Conservation (phyloP, 2,329 filamentous ascomycete genomes). For the Aureobasidium zeae region DNA sequence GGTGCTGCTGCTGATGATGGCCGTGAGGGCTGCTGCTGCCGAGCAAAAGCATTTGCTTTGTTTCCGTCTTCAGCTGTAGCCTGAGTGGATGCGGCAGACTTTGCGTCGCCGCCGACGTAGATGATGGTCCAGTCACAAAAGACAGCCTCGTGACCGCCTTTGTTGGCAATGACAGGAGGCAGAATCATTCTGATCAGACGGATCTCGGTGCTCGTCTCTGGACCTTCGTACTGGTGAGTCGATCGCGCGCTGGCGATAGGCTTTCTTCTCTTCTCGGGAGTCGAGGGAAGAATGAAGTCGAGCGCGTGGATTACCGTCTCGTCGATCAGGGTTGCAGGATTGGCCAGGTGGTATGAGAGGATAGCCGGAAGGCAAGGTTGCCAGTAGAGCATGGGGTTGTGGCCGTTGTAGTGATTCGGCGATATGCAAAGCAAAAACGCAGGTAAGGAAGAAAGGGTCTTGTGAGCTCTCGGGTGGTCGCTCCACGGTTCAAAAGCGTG, state of each 20-base stretch:
- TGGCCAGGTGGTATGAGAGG: background rate
- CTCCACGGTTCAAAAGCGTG: constrained; percentile 2
- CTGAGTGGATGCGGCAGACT: too few species aligned
- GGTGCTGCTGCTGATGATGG: background rate
- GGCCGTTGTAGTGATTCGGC: background rate
- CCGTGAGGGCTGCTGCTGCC: too few species aligned
- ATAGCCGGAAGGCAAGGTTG: background rate
- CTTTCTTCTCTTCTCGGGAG: background rate
- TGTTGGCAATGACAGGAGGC: background rate
- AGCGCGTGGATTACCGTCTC: background rate
- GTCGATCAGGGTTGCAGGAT: background rate
- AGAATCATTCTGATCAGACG: constrained; percentile 1
- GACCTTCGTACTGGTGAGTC: background rate
- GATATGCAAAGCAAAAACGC: background rate
- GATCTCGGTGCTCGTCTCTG: background rate
- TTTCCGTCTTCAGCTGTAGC: too few species aligned
- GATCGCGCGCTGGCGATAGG: background rate
- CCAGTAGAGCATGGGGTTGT: background rate
- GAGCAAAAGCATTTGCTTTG: background rate
- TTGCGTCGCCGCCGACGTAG: too few species aligned
- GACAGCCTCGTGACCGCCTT: too few species aligned
- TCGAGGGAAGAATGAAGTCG: background rate
- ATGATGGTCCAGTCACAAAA: too few species aligned
- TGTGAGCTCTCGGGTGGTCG: background rate
- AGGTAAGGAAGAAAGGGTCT: background rate